A percentile compares a stretch with the other conserved stretches of the same genome.
Evolutionary conservation across 2,329 filamentous ascomycete genomes (phyloP).

Genomic region (Alternaria ventricosa): DNA sequence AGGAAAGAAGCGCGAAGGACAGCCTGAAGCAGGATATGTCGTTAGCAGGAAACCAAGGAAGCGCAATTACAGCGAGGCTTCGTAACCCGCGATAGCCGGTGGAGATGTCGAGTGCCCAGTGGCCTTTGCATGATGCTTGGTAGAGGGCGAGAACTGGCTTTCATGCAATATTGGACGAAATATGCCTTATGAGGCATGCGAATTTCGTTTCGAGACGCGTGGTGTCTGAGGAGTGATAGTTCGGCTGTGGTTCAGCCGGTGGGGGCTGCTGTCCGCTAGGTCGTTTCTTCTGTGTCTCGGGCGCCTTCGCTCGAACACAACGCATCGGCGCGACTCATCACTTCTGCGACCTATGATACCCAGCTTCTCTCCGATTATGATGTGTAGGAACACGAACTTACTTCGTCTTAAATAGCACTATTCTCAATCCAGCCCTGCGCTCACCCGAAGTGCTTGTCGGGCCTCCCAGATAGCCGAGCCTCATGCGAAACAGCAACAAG

Average conservation of each 20-base stretch:
- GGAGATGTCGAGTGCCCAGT: background rate
- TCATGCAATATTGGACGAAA: conserved; percentile 1
- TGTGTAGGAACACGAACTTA: background rate
- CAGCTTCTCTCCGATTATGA: background rate
- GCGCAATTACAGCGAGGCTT: background rate
- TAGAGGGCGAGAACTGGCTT: background rate
- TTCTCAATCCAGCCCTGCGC: background rate
- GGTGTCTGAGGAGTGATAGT: conserved; percentile 22
- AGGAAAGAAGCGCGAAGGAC: conserved; percentile 1
- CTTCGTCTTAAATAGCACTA: background rate
- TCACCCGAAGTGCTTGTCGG: background rate
- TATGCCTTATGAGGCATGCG: background rate
- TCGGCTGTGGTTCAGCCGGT: conserved; percentile 5
- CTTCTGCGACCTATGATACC: background rate
- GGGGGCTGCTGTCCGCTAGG: background rate
- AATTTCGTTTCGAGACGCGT: conserved; percentile 20
- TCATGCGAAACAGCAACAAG: background rate
- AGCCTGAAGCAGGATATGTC: background rate
- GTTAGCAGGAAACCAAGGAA: conserved; percentile 5
- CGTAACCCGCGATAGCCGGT: conserved; percentile 2
- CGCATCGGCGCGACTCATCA: background rate
- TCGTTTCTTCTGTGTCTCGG: background rate
- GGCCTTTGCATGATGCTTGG: conserved; percentile 12
- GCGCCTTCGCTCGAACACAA: background rate
- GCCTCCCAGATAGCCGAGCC: background rate